Base-by-base conservation (phyloP, 495 filamentous ascomycete genomes). In the Thermothielavioides terrestris region DNA sequence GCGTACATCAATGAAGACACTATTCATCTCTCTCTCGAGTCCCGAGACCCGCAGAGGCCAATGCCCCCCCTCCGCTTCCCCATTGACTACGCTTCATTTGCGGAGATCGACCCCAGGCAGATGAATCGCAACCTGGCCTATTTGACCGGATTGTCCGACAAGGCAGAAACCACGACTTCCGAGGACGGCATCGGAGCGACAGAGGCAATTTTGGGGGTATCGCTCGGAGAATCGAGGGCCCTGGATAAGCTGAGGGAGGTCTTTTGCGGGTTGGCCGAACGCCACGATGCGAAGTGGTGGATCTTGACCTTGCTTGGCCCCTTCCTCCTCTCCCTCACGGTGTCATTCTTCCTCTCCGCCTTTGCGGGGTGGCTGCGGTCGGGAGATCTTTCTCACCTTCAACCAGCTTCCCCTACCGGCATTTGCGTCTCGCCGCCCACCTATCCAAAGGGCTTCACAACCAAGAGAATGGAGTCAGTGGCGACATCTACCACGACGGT, bases 81-180 rank as follows among this genome's bases (percentile, higher is more conserved):
- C 12, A 81, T 89, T 55, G 85, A 89, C 55, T 58, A 86, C n/a
- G 68, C 73, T 42, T 86, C 82, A 0, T 89, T 89, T 50, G 68
- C 81, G 54, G 82, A 79, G 39, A 84, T 89, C 56, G 80, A 85
- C 49, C 77, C 83, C 20, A 66, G 78, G 25, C 85, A 89, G 57
- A 76, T 89, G 60, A 89, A 88, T 59, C 70, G 82, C 46, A 86
- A 88, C 56, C 62, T 89, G 41, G 83, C 84, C 43, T 83, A 77
- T 34, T 65, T 89, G 42, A 81, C 80, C 22, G 75, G 72, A 8
- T 57, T 78, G 31, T 65, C 56, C 18, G 72, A 61, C n/a, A n/a
- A n/a, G 11, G 15, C 48, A 20, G 49, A 36, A 62, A 20, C 57
- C 37, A 40, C 2, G 26, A 23, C n/a, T 15, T 21, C 56, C 38